A percentile compares a stretch with the other conserved stretches of the same genome.
phyloP scores from a whole-genome alignment of 1,284 basidiomycete species.

The Microbotryum saponariae region DNA sequence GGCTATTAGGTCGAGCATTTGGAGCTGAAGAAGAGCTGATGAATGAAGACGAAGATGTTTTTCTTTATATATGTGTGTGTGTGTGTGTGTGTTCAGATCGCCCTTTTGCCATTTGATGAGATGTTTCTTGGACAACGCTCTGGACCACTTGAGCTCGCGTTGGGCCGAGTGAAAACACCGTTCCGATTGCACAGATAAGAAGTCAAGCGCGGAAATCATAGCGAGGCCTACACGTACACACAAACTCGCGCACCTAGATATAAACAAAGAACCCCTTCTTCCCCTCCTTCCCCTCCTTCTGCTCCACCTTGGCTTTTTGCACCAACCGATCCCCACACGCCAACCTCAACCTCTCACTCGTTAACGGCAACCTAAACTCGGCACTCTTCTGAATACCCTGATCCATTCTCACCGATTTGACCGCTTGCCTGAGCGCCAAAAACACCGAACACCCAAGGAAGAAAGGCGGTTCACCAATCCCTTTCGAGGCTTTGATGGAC shows the following conservation, averaged over 20 bases:
- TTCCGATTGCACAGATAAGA: no score
- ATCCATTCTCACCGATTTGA: slow-evolving; percentile 37
- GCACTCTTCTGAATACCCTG: slow-evolving; percentile 28
- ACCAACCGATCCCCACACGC: slow-evolving; percentile 38
- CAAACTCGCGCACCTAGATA: slow-evolving; percentile 22
- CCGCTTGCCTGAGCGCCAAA: slow-evolving; percentile 40
- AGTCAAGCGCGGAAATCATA: background rate
- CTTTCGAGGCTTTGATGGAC: slow-evolving; percentile 33
- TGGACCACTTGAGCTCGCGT: background rate
- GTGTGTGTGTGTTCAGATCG: background rate
- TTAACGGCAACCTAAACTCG: slow-evolving; percentile 39
- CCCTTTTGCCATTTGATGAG: no score
- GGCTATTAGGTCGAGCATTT: slow-evolving; percentile 56
- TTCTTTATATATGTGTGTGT: background rate
- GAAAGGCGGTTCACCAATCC: slow-evolving; percentile 39
- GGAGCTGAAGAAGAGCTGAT: background rate
- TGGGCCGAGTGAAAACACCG: background rate
- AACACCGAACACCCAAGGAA: slow-evolving; percentile 39
- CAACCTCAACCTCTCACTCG: slow-evolving; percentile 39
- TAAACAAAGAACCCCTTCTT: slow-evolving; percentile 40
- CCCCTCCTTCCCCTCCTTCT: slow-evolving; percentile 37
- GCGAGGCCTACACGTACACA: background rate
- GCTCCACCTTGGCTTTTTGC: slow-evolving; percentile 31
- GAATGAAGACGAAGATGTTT: background rate
- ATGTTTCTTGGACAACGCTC: background rate